Base-by-base conservation (phyloP, 345 rosid genomes). In the Citrus sp. region DNA sequence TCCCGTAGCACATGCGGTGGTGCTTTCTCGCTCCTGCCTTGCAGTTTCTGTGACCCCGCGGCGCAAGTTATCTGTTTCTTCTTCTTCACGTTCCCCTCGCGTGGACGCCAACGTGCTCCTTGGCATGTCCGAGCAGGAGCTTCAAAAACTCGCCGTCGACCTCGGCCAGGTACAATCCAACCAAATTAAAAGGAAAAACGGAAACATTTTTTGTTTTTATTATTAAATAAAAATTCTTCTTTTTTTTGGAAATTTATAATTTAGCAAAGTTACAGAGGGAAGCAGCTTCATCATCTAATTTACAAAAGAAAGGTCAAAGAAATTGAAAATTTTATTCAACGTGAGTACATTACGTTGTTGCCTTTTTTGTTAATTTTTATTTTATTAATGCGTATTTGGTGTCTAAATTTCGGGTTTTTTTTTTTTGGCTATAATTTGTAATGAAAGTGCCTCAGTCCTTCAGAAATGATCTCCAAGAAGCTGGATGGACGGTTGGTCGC, bases 81-180 rank as follows among this genome's bases (percentile, higher is more conserved):
- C 83, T 67, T 25, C 79, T n/a, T 75, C 78, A 10, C 92, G 93
- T 67, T 65, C 88, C 21, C 72, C 90, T 19, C 92, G 81, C 80
- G 85, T 87, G 56, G 87, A 91, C 82, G 72, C 95, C 9, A 83
- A 76, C 71, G 98, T 90, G 71, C 99, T 96, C 65, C 92, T 94
- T 42, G 99, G 98, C 81, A 89, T 92, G 97, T 88, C 98, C 6
- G 98, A 94, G 79, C 86, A 85, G 30, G 97, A 96, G 83, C 98
- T 96, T 78, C 98, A 92, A 64, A 89, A 90, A 81, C 88, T 96
- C 61, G 94, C 98, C 70, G 71, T 88, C 88, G 88, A 91, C 59
- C 84, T 90, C 28, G 98, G 98, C 73, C 95, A 94, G 92, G 98
- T 92, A 82, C 40, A 55, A 62, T 42, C 51, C 40, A 74, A 55